These are phyloP conservation scores for Sporothrix globosa DNA, from an alignment of 2,329 filamentous ascomycete species.

Conservation along the genomic window DNA sequence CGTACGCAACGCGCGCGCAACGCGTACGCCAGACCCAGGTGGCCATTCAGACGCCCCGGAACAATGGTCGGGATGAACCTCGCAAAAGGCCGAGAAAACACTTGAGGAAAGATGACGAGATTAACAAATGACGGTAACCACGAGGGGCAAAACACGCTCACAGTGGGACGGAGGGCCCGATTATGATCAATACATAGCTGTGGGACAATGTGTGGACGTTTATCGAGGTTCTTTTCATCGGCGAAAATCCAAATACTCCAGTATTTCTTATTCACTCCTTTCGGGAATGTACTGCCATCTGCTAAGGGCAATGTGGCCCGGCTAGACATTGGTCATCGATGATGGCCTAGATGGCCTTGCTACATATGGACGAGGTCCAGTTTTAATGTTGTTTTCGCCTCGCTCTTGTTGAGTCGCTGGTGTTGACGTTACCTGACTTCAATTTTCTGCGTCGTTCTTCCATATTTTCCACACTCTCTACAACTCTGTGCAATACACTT, in stretches of 20 bases:
- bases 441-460: not conserved
- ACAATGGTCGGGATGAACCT: not conserved
- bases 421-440: not conserved
- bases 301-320: not conserved
- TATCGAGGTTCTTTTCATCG: slow-evolving; percentile 11
- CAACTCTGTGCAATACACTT: no score
- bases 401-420: not conserved
- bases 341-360: not conserved
- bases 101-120: not conserved
- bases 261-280: slow-evolving; percentile 18
- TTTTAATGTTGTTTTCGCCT: slow-evolving; percentile 18
- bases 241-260: slow-evolving; percentile 8
- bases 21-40: not conserved
- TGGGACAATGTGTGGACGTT: not conserved
- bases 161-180: not conserved
- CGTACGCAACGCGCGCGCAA: slow-evolving; percentile 22
- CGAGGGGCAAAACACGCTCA: not conserved
- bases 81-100: not conserved
- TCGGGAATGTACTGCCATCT: slow-evolving; percentile 5
- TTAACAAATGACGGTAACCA: not conserved
- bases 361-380: slow-evolving; percentile 18
- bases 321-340: slow-evolving; percentile 3
- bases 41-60: not conserved
- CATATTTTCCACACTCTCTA: not conserved
- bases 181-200: not conserved